Evolutionary conservation across 805 yeast species (phyloP).

Genomic region (Hanseniaspora guilliermondii): DNA sequence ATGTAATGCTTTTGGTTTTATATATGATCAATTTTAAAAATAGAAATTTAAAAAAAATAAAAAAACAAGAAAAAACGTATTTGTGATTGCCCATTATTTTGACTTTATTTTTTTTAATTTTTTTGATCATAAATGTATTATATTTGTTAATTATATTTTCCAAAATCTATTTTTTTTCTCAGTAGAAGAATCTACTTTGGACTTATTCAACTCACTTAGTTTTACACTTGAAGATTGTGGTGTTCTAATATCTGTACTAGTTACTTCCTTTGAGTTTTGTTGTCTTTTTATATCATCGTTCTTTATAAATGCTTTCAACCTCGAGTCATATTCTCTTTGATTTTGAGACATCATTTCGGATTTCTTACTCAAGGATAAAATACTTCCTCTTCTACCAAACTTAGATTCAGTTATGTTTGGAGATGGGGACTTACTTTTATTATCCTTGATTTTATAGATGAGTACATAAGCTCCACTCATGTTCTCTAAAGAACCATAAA

Average conservation of each 20-base stretch:
- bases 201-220: neutral
- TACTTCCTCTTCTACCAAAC: conserved; percentile 4
- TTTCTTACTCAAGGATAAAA: neutral
- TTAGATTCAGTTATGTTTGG: neutral
- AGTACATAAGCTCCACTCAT: conserved; percentile 84
- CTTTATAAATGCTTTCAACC: conserved; percentile 3
- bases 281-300: conserved; percentile 1
- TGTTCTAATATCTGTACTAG: neutral
- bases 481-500: conserved; percentile 80
- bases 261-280: neutral
- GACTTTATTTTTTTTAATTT: neutral
- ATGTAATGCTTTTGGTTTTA: no score
- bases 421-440: neutral
- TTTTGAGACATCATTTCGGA: neutral
- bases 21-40: no score
- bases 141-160: neutral
- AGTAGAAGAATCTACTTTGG: neutral
- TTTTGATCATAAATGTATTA: neutral
- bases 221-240: conserved; percentile 2
- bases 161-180: neutral
- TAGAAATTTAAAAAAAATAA: no score
- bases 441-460: conserved; percentile 48
- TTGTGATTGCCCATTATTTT: no score
- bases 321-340: neutral
- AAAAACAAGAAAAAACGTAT: no score